Conservation (phyloP, 768 basidiomycete species). For the Lentinus tigrinus region DNA sequence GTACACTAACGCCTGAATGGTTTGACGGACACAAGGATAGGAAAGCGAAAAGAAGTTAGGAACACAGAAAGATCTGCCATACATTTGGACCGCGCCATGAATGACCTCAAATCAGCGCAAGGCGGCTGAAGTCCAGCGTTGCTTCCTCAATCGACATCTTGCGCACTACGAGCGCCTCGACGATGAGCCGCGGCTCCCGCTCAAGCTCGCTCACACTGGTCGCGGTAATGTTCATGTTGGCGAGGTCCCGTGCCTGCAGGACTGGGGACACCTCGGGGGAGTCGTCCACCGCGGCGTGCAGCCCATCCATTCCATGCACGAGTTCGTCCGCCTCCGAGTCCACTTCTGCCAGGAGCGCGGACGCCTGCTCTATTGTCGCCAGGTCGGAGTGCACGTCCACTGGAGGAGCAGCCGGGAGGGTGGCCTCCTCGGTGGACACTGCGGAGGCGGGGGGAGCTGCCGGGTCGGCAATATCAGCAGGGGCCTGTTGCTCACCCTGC, state of each 20-base stretch:
- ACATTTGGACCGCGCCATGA: no score
- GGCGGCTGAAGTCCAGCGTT: slow-evolving; percentile 64
- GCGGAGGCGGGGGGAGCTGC: not conserved
- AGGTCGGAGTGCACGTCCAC: slow-evolving; percentile 5
- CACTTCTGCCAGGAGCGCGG: slow-evolving; percentile 1
- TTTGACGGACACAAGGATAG: no score
- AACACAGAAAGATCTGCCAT: no score
- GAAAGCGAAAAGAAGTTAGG: no score
- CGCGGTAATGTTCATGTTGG: slow-evolving; percentile 4
- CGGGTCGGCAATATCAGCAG: not conserved
- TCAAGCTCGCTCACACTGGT: slow-evolving; percentile 24
- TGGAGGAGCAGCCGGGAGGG: not conserved
- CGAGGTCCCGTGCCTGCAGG: slow-evolving; percentile 1
- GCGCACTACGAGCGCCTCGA: slow-evolving; percentile 77
- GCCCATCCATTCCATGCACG: slow-evolving; percentile 31
- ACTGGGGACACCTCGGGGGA: slow-evolving; percentile 2
- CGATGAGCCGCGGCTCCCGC: slow-evolving; percentile 62
- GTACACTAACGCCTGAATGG: no score
- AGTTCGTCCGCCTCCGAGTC: slow-evolving; percentile 26
- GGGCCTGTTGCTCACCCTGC: not conserved
- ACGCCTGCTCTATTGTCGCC: slow-evolving; percentile 34
- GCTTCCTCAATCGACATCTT: slow-evolving; percentile 76
- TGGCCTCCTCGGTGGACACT: slow-evolving; percentile 10
- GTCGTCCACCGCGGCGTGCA: slow-evolving; percentile 33
- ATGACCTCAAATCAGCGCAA: slow-evolving; percentile 6